Percentiles rank a stretch among this genome's conserved stretches.
These are phyloP conservation scores for Pyrus betulifolia DNA, from an alignment of 306 rosid genomes.

Conservation along the genomic window DNA sequence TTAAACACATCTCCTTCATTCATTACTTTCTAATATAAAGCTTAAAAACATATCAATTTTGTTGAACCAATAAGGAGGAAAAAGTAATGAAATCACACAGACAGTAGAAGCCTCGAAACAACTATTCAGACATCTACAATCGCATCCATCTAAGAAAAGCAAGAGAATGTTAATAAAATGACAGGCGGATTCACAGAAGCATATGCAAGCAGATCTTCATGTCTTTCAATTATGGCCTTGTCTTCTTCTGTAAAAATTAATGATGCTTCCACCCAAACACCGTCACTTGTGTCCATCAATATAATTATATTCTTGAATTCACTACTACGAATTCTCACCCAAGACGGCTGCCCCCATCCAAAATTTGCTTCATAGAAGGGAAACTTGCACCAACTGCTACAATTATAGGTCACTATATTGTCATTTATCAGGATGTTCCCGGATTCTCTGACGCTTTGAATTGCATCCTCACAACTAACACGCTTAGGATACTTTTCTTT, in stretches of 20 bases:
- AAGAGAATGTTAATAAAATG: not conserved
- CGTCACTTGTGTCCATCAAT: conserved; percentile 11
- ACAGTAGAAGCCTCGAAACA: not conserved
- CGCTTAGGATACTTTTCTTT: not conserved
- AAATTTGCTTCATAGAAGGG: conserved; percentile 13
- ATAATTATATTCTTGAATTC: conserved; percentile 5
- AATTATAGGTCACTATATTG: not conserved
- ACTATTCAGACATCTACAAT: not conserved
- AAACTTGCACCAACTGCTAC: conserved; percentile 21
- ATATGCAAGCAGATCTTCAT: conserved; percentile 6
- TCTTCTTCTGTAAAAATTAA: not conserved
- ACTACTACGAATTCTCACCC: conserved; percentile 6
- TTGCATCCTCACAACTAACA: not conserved
- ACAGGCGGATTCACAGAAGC: not conserved
- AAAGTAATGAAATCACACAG: not conserved
- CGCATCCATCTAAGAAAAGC: not conserved
- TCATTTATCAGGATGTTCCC: not conserved
- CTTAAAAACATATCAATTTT: not conserved
- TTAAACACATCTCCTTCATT: not conserved
- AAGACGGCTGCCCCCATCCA: conserved; percentile 28
- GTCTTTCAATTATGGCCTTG: conserved; percentile 7
- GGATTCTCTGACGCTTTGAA: not conserved
- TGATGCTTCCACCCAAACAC: conserved; percentile 14
- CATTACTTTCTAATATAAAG: not conserved
- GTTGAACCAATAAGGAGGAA: not conserved